These are phyloP conservation scores for Fistulifera pelliculosa DNA, from an alignment of 108 stramenopile species.

Conservation along the genomic window DNA sequence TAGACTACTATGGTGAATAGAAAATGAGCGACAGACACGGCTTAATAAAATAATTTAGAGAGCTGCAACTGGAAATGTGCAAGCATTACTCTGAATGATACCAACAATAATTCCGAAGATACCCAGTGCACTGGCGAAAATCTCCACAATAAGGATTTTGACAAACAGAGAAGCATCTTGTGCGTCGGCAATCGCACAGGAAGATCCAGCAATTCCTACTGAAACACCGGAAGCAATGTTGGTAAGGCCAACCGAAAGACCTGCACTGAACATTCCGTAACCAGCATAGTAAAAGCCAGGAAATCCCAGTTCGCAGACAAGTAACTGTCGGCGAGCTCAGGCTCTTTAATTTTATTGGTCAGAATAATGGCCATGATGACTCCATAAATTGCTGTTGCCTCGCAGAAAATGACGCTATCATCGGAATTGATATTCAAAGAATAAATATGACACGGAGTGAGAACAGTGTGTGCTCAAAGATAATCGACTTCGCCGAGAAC, in stretches of 20 bases:
- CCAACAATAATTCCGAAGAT: constrained; percentile 99
- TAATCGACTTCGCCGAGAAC: too few species aligned
- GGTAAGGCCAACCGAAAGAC: constrained; percentile 94
- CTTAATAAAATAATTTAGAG: too few species aligned
- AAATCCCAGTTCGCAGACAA: constrained; percentile 78
- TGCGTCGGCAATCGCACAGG: constrained; percentile 97
- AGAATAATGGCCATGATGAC: constrained; percentile 99
- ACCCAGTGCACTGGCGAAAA: constrained; percentile 98
- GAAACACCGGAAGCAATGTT: constrained; percentile 95
- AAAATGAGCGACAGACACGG: too few species aligned
- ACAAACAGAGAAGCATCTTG: constrained; percentile 97
- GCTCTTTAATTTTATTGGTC: constrained; percentile 89
- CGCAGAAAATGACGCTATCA: constrained; percentile 97
- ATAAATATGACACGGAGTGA: too few species aligned
- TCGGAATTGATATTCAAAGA: too few species aligned
- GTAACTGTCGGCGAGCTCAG: constrained; percentile 46
- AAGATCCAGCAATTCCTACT: constrained; percentile 95
- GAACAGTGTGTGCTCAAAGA: too few species aligned
- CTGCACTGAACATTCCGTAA: constrained; percentile 95
- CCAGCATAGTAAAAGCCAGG: constrained; percentile 91
- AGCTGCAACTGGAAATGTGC: constrained; percentile 83
- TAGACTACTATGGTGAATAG: too few species aligned
- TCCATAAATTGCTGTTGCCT: constrained; percentile 99
- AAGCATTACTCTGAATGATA: constrained; percentile 95
- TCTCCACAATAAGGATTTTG: constrained; percentile 99